phyloP scores from a whole-genome alignment of 139 green algal genomes.

The Pleodorina starrii region DNA sequence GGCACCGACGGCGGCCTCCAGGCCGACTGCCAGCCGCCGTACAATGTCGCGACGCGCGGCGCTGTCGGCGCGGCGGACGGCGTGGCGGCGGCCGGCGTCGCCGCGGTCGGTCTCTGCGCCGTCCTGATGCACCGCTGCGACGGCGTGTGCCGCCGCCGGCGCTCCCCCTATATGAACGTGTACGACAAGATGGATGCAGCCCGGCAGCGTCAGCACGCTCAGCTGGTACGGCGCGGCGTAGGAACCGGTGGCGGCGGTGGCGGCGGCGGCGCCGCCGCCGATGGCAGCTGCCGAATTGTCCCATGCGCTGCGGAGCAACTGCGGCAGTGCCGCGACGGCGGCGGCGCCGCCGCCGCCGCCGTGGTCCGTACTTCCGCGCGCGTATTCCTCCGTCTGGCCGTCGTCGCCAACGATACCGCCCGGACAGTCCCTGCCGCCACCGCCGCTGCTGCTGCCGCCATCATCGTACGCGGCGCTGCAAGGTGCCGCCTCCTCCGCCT shows the following conservation, averaged over 20 bases:
- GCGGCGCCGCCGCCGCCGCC: background rate
- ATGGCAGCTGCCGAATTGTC: background rate
- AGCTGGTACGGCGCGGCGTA: background rate
- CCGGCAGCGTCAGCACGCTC: background rate
- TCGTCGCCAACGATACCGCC: background rate
- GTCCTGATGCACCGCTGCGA: background rate
- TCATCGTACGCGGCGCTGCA: background rate
- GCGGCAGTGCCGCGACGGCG: background rate
- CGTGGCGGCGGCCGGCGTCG: background rate
- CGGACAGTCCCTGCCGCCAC: background rate
- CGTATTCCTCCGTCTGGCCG: background rate
- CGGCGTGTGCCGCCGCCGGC: background rate
- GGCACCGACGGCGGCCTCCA: background rate
- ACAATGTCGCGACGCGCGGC: background rate
- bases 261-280: no score
- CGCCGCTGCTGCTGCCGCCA: background rate
- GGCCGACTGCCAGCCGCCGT: background rate
- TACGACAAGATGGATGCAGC: slow-evolving; percentile 1
- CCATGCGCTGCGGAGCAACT: background rate
- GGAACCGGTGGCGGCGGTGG: background rate
- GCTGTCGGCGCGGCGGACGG: background rate
- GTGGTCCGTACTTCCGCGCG: background rate
- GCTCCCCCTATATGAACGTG: background rate
- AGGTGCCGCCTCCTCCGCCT: background rate
- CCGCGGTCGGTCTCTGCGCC: background rate